Base-by-base conservation (phyloP, 148 eudicot species). In the Camellia granthamiana region DNA sequence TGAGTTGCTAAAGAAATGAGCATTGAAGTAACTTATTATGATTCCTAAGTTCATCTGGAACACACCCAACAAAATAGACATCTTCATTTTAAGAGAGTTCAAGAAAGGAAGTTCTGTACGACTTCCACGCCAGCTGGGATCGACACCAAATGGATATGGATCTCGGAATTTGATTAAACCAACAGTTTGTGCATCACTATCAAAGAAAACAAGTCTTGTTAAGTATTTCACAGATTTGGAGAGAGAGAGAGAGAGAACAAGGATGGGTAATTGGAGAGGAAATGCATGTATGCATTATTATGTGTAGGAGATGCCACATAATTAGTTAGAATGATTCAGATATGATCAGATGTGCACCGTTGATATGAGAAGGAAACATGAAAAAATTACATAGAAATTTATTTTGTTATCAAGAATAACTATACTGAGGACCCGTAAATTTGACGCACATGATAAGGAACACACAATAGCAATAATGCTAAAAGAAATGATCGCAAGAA, bases 121-220 rank as follows among this genome's bases (percentile, higher is more conserved):
- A 82, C 99, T 94, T 84, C 99, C 99, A 84, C 93, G 89, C 99
- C 99, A 97, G 82, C 95, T 94, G 78, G 99, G 98, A 84, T 97
- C 99, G 49, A 97, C 98, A 83, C 99, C 99, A 89, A 97, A 97
- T 65, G 99, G 98, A 85, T 97, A 97, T 44, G 99, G 86, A 84
- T 89, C 99, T 74, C 91, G 86, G 77, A 84, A 88, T 87, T 94
- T 94, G 74, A 94, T 80, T 78, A 97, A 83, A 82, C 99, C 99
- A 79, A 88, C 85, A 49, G 95, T 69, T 23, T 44, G 76, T 64
- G 99, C 91, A 87, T 97, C 92, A 85, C 99, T 97, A 88, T 61
- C 67, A 84, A 79, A 87, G 69, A 42, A 81, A 60, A 79, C 18
- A 67, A 15, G 41, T n/a, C 72, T 80, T 79, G 41, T 51, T 21